A percentile compares a stretch with the other conserved stretches of the same genome.
phyloP scores from a whole-genome alignment of 805 yeast species.

The Suhomyces sp. region DNA sequence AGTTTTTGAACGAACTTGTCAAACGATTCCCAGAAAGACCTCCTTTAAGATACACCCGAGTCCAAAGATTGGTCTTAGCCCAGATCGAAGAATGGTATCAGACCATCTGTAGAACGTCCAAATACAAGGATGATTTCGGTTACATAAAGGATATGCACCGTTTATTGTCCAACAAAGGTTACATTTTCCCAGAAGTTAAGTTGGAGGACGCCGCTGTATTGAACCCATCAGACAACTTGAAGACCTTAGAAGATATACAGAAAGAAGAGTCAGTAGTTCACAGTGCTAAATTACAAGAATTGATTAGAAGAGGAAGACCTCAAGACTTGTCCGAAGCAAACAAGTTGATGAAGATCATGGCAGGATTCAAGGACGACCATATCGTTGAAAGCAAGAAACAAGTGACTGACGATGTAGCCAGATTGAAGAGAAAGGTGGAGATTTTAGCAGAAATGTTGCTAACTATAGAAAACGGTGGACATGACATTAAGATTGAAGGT shows the following conservation, averaged over 20 bases:
- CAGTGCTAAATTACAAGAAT: conserved; percentile 91
- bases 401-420: conserved; percentile 79
- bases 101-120: conserved; percentile 85
- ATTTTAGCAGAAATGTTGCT: conserved; percentile 83
- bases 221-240: conserved; percentile 83
- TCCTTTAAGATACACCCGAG: conserved; percentile 76
- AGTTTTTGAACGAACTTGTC: conserved; percentile 89
- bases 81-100: conserved; percentile 97
- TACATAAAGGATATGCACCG: conserved; percentile 96
- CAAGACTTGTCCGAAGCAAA: conserved; percentile 95
- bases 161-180: conserved; percentile 84
- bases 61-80: conserved; percentile 81
- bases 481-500: conserved; percentile 40
- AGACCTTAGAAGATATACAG: conserved; percentile 86
- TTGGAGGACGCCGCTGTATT: conserved; percentile 90
- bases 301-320: conserved; percentile 93
- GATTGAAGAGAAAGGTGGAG: conserved; percentile 81
- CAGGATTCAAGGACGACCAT: conserved; percentile 90
- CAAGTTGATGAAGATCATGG: conserved; percentile 95
- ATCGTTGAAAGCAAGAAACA: conserved; percentile 71
- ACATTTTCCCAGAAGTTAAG: conserved; percentile 87
- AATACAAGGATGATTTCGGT: conserved; percentile 88
- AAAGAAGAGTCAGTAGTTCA: conserved; percentile 91
- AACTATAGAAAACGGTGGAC: conserved; percentile 42
- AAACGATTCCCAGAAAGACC: conserved; percentile 94